These are phyloP conservation scores for Cyphellophora attinorum DNA, from an alignment of 2,329 filamentous ascomycete species.

Conservation along the genomic window DNA sequence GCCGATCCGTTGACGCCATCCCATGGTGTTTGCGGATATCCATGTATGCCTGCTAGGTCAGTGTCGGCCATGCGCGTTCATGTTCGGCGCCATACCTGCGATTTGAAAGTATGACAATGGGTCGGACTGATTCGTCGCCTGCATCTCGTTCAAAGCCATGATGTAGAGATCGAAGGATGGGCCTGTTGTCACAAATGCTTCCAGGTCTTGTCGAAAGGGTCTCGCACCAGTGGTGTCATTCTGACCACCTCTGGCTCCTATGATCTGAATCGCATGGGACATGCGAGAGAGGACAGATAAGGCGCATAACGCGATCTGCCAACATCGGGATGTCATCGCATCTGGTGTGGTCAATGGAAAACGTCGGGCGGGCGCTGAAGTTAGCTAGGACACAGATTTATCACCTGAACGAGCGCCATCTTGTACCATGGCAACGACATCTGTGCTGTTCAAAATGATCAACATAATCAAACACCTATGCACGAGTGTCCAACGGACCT, in stretches of 20 bases:
- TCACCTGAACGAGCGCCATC: too few relatives aligned
- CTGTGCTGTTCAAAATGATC: too few relatives aligned
- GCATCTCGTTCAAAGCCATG: constrained; percentile 63
- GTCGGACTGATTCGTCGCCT: constrained; percentile 54
- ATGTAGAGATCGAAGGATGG: constrained; percentile 65
- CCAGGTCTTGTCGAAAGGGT: constrained; percentile 54
- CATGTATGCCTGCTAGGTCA: constrained; percentile 59
- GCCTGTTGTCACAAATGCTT: constrained; percentile 51
- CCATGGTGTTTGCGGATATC: constrained; percentile 56
- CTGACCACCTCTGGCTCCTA: constrained; percentile 21
- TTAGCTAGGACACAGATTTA: too few relatives aligned
- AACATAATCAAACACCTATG: too few relatives aligned
- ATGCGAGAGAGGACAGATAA: constrained; percentile 3
- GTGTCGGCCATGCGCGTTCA: neutral
- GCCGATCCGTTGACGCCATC: constrained; percentile 37
- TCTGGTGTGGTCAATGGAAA: too few relatives aligned
- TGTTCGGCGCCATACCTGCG: constrained; percentile 43
- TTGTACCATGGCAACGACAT: too few relatives aligned
- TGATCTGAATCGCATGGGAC: constrained; percentile 20
- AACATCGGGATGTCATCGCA: too few relatives aligned
- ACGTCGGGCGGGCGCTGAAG: too few relatives aligned
- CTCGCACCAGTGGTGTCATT: constrained; percentile 21
- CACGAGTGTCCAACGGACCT: too few relatives aligned
- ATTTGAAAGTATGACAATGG: constrained; percentile 70
- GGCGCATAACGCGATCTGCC: too few relatives aligned